These are phyloP conservation scores for Millerago galiae DNA, from an alignment of 805 yeast genomes.

Conservation along the genomic window DNA sequence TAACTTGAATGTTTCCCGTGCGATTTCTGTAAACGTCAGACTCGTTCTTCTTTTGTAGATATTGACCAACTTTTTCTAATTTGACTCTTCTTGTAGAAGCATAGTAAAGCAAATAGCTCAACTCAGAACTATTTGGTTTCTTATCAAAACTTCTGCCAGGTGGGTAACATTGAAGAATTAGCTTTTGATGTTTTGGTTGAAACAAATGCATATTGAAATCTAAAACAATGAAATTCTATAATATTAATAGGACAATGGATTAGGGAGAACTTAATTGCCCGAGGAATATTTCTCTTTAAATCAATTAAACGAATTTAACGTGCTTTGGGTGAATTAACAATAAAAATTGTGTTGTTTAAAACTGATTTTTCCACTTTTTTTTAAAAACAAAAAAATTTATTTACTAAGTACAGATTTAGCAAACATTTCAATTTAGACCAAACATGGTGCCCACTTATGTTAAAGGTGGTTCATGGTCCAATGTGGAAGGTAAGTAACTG, in stretches of 20 bases:
- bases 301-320: too few relatives aligned
- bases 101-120: constrained; percentile 81
- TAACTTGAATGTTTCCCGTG: constrained; percentile 78
- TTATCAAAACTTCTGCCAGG: constrained; percentile 82
- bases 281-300: too few relatives aligned
- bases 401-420: not conserved
- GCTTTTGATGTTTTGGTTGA: constrained; percentile 81
- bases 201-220: constrained; percentile 29
- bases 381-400: not conserved
- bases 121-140: constrained; percentile 87
- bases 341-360: not conserved
- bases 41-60: constrained; percentile 54
- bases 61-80: constrained; percentile 76
- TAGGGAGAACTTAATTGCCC: too few relatives aligned
- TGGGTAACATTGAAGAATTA: constrained; percentile 89
- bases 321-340: too few relatives aligned
- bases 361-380: not conserved
- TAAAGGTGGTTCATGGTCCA: constrained; percentile 89
- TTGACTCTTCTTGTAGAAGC: constrained; percentile 87
- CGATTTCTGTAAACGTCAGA: constrained; percentile 55
- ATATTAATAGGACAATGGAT: too few relatives aligned
- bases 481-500: constrained; percentile 34
- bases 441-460: constrained; percentile 61
- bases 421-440: not conserved
- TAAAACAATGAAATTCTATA: not conserved